Conservation (phyloP, 352 stramenopile genomes). For the Pythium coloratum region DNA sequence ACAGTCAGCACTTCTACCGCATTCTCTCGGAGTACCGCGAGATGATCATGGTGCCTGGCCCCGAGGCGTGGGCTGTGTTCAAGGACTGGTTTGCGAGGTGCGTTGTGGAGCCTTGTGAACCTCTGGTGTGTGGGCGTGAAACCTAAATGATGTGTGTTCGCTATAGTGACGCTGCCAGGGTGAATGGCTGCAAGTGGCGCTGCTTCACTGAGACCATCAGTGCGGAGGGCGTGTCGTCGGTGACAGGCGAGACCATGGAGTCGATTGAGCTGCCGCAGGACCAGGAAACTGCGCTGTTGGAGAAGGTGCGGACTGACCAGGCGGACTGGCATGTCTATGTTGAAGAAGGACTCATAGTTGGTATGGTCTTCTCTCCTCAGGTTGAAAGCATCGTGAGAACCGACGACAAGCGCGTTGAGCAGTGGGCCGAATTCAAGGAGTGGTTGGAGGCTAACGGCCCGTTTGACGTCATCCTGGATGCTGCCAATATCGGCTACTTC, state of each 20-base stretch:
- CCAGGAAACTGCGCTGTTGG: slow-evolving; percentile 45
- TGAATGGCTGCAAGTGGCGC: slow-evolving; percentile 60
- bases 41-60: slow-evolving; percentile 48
- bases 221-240: slow-evolving; percentile 53
- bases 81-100: slow-evolving; percentile 76
- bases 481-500: slow-evolving; percentile 98
- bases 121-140: neutral
- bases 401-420: slow-evolving; percentile 60
- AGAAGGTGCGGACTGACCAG: slow-evolving; percentile 42
- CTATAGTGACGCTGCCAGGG: slow-evolving; percentile 53
- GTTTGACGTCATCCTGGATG: slow-evolving; percentile 96
- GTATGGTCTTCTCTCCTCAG: slow-evolving; percentile 25
- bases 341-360: neutral
- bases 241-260: slow-evolving; percentile 57
- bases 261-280: slow-evolving; percentile 64
- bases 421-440: slow-evolving; percentile 84
- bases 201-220: slow-evolving; percentile 55
- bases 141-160: neutral
- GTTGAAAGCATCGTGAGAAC: slow-evolving; percentile 79
- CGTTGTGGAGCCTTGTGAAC: neutral
- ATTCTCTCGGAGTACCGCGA: slow-evolving; percentile 63
- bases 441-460: slow-evolving; percentile 71
- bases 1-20: slow-evolving; percentile 51
- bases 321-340: neutral
- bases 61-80: slow-evolving; percentile 56